These are phyloP conservation scores for Juglanconis oblonga DNA, from an alignment of 2,329 filamentous ascomycete genomes.

Conservation along the genomic window DNA sequence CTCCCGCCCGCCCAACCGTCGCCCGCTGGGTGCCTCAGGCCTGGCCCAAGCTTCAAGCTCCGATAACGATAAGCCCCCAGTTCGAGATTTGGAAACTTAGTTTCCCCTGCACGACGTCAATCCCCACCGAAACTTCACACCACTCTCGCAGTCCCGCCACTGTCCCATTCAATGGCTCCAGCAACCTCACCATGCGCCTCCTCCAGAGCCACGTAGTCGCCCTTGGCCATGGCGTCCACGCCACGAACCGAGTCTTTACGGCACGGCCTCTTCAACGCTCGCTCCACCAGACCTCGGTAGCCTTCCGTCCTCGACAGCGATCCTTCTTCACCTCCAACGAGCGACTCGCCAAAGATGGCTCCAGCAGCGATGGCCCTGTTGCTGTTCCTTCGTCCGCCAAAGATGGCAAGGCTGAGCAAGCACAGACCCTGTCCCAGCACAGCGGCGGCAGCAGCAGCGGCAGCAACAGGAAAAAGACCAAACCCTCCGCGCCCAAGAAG, in stretches of 20 bases:
- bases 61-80: slow-evolving; percentile 5
- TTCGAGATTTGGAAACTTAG: not conserved
- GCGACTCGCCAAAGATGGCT: slow-evolving; percentile 42
- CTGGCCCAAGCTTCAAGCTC: not conserved
- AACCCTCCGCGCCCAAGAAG: slow-evolving; percentile 42
- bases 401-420: not conserved
- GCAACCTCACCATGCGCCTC: slow-evolving; percentile 13
- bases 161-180: slow-evolving; percentile 13
- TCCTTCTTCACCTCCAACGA: slow-evolving; percentile 67
- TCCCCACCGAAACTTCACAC: not conserved
- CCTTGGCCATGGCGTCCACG: slow-evolving; percentile 23
- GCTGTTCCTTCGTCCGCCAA: not conserved
- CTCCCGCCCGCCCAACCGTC: too few species aligned
- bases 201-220: slow-evolving; percentile 14
- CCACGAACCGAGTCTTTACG: slow-evolving; percentile 16
- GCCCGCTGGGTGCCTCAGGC: too few species aligned
- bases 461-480: slow-evolving; percentile 1
- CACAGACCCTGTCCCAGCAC: slow-evolving; percentile 7
- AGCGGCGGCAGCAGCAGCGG: slow-evolving; percentile 12
- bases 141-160: not conserved
- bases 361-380: slow-evolving; percentile 5
- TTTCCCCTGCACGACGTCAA: not conserved
- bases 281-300: slow-evolving; percentile 43
- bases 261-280: slow-evolving; percentile 31
- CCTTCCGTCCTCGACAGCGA: slow-evolving; percentile 50